A percentile compares a stretch with the other conserved stretches of the same genome.
Evolutionary conservation across 2,329 filamentous ascomycete genomes (phyloP).

Genomic region (Colletotrichum navitas): DNA sequence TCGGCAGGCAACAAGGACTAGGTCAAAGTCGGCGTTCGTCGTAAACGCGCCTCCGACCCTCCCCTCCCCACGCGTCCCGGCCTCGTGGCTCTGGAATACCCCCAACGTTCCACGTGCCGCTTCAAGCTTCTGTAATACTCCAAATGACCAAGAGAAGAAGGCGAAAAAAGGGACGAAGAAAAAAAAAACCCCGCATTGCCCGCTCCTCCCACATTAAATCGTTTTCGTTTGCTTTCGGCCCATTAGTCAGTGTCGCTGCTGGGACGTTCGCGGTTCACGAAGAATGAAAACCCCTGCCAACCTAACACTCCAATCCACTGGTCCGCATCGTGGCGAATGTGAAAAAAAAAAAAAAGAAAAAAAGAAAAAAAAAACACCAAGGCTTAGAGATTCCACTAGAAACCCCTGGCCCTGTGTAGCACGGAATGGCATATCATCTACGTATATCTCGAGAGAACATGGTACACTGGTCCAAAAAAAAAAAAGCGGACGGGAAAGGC

Average conservation of each 20-base stretch:
- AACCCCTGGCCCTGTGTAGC: too few species aligned
- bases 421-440: too few species aligned
- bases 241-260: not conserved
- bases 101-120: not conserved
- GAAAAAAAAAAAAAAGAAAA: too few species aligned
- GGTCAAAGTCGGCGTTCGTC: conserved; percentile 16
- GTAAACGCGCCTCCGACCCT: conserved; percentile 23
- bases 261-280: too few species aligned
- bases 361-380: too few species aligned
- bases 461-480: conserved; percentile 14
- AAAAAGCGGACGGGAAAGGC: conserved; percentile 35
- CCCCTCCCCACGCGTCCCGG: not conserved
- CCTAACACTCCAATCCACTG: too few species aligned
- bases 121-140: not conserved
- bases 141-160: not conserved
- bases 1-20: not conserved
- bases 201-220: not conserved
- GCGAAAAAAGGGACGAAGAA: too few species aligned
- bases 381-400: too few species aligned
- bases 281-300: too few species aligned
- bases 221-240: not conserved
- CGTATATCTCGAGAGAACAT: too few species aligned
- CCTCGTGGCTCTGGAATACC: not conserved
- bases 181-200: too few species aligned
- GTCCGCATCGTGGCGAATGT: too few species aligned